Base-by-base conservation (phyloP, 2,329 filamentous ascomycete genomes). In the Cytospora mali region DNA sequence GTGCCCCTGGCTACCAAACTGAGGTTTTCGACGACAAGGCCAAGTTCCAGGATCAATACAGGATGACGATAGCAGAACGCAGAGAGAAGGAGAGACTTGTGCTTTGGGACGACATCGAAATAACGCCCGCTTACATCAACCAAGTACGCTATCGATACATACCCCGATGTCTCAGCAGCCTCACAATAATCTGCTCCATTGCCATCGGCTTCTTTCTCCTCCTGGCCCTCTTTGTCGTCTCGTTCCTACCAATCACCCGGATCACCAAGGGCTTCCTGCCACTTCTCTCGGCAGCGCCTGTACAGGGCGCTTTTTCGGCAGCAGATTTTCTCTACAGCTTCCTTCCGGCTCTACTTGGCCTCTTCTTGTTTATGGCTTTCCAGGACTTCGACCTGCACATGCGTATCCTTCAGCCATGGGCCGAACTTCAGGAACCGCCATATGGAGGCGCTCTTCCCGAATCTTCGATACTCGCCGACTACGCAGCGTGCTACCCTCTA, bases 251-350 rank as follows among this genome's bases (percentile, higher is more conserved):
- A 46, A 79, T 82, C 6, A 87, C 84, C 10, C 83, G 84, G 13
- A 81, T 96, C 31, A 77, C 83, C 42, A 73, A 80, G 9, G 93
- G 93, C 10, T 97, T 96, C 73, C 74, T 82, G 7, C 92, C 93
- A 2, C 78, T 82, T 7, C 78, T 97, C 1, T 77, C 81, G 11
- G 86, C 88, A 0, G 78, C 80, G 3, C 86, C 91, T 1, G 78
- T 83, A 4, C 70, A 76, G 0, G 79, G 79, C 28, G 91, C 89
- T 21, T 97, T 96, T 75, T 96, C 92, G 1, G 81, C 91, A 0
- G 91, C 92, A 55, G 92, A 97, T 75, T 97, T 97, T 76, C 77
- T 97, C 56, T 97, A 93, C 79, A 87, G 85, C 65, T 92, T 93
- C 74, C 61, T 93, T 25, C 90, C 91, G 0, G 85, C 88, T 3